Base-by-base conservation (phyloP, 2,329 filamentous ascomycete genomes). In the Gyromitra esculenta region DNA sequence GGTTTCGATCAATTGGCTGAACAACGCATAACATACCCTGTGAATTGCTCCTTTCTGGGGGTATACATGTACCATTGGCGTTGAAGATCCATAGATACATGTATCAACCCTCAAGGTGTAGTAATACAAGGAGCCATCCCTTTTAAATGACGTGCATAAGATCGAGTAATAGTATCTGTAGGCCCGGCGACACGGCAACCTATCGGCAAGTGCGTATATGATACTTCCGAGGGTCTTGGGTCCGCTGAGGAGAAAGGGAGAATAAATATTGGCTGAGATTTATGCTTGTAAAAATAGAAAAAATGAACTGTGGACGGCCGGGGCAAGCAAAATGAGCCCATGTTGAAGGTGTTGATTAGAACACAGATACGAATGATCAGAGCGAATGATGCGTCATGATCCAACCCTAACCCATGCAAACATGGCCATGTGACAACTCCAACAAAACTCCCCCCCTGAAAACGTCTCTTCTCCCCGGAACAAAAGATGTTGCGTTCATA, bases 381-480 rank as follows among this genome's bases (percentile, higher is more conserved):
- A 63, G 50, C 72, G 72, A 75, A 70, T 75, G 72, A 75, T 75
- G 39, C 15, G 13, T 41, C 50, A 59, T 75, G 72, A 75, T 21
- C 4, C 0, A 75, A 70, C 72, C 72, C 72, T 75, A 75, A 60
- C 72, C 72, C 66, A 59, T 48, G n/a, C 13, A 18, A 7, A 63
- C 54, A 4, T 45, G 56, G 25, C 35, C 37, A 45, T 54, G 48
- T 72, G 68, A 45, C 67, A 57, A 56, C 1, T 9, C 15, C 18
- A 43, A 13, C 39, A 13, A 5, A n/a, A 57, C 25, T 45, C 13
- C 18, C 45, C 48, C 66, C 56, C 56, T 48, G 66, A 57, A 60
- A 48, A 2, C 21, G 21, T 7, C 48, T 7, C 11, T n/a, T 25
- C 41, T 7, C 31, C 21, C 45, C 25, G 6, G 45, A n/a, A n/a